A percentile compares a stretch with the other conserved stretches of the same genome.
Evolutionary conservation across 805 yeast species (phyloP).

Genomic region (Metschnikowia rubicola): DNA sequence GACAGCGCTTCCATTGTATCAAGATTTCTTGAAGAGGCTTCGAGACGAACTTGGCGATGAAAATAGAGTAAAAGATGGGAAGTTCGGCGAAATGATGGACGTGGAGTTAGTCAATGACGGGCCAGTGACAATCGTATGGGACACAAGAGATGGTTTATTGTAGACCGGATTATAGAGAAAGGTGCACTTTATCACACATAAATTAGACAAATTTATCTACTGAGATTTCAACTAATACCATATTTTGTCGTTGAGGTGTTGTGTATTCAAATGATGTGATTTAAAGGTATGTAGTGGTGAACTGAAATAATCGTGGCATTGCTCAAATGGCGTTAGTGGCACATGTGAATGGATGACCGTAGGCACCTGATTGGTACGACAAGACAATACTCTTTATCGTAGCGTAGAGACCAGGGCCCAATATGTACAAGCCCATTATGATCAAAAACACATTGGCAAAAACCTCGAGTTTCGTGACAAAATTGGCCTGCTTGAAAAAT

Average conservation of each 20-base stretch:
- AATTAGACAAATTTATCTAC: too few species aligned
- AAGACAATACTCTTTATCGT: constrained; percentile 52
- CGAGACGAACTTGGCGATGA: constrained; percentile 53
- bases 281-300: not conserved
- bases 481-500: constrained; percentile 26
- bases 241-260: too few species aligned
- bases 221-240: too few species aligned
- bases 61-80: constrained; percentile 73
- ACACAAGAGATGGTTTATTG: constrained; percentile 40
- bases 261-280: not conserved
- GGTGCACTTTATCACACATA: not conserved
- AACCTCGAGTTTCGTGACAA: constrained; percentile 35
- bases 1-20: constrained; percentile 48
- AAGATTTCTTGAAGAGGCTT: constrained; percentile 48
- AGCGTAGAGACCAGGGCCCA: constrained; percentile 60
- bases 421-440: constrained; percentile 47
- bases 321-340: constrained; percentile 31
- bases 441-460: constrained; percentile 37
- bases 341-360: constrained; percentile 53
- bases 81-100: constrained; percentile 97
- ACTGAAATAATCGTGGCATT: not conserved
- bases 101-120: constrained; percentile 87
- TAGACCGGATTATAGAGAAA: not conserved
- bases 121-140: constrained; percentile 84
- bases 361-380: constrained; percentile 46